These are phyloP conservation scores for Cladobotryum mycophilum DNA, from an alignment of 2,329 filamentous ascomycete genomes.

Conservation along the genomic window DNA sequence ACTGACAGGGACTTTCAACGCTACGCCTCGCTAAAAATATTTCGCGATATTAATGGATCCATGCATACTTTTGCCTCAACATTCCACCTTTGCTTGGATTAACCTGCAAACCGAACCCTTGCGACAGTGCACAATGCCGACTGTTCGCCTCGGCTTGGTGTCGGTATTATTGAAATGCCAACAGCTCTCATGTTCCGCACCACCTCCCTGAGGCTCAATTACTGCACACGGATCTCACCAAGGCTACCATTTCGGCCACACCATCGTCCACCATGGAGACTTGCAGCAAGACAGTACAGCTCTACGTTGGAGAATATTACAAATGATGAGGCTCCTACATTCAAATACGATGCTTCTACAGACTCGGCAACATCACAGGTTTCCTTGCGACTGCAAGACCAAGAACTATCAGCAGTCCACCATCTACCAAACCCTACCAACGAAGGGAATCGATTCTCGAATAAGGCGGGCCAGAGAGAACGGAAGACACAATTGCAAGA, in stretches of 20 bases:
- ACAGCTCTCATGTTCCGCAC: constrained; percentile 18
- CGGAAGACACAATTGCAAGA: too few relatives aligned
- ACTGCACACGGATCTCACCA: constrained; percentile 4
- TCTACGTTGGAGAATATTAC: background rate
- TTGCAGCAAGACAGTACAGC: background rate
- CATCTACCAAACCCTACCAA: background rate
- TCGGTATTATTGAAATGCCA: constrained; percentile 13
- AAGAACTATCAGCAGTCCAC: background rate
- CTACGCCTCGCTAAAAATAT: too few relatives aligned
- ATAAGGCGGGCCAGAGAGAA: background rate
- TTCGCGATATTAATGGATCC: background rate
- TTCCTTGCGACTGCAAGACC: background rate
- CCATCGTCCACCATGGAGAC: background rate
- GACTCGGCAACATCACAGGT: background rate
- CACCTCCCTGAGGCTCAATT: constrained; percentile 18
- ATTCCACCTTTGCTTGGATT: background rate
- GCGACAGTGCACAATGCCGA: constrained; percentile 10
- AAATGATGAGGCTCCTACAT: background rate
- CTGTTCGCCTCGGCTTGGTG: constrained; percentile 6
- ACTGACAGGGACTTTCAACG: background rate
- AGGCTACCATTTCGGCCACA: background rate
- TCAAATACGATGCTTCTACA: background rate
- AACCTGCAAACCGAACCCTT: background rate
- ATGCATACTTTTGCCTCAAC: background rate
- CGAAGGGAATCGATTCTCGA: background rate